Conservation (phyloP, 805 yeast species). For the Starmerella gropengiesseri region DNA sequence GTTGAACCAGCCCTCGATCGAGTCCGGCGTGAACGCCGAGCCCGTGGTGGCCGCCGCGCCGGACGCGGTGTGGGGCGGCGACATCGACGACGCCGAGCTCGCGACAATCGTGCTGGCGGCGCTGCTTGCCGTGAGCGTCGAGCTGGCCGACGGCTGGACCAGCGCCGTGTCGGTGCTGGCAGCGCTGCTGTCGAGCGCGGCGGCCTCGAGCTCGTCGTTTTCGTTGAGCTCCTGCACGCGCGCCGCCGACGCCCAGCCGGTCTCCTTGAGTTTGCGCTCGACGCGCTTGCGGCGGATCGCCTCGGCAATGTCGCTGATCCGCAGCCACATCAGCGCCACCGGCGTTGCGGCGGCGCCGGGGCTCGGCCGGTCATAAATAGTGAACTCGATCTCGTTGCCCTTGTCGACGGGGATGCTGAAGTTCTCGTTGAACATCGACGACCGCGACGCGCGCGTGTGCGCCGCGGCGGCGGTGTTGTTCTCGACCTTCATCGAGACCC, state of each 20-base stretch:
- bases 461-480: constrained; percentile 35
- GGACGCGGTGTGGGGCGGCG: background rate
- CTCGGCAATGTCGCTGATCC: constrained; percentile 84
- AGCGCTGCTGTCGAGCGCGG: background rate
- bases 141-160: background rate
- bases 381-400: constrained; percentile 83
- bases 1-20: constrained; percentile 71
- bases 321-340: constrained; percentile 86
- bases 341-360: constrained; percentile 35
- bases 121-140: background rate
- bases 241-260: constrained; percentile 81
- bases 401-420: constrained; percentile 73
- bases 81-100: background rate
- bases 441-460: constrained; percentile 57
- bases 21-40: constrained; percentile 15
- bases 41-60: constrained; percentile 10
- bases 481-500: constrained; percentile 34
- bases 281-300: constrained; percentile 85
- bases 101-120: background rate
- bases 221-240: constrained; percentile 32
- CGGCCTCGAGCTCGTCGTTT: background rate
- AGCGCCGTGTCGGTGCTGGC: background rate
- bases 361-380: constrained; percentile 56
- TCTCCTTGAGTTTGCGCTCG: constrained; percentile 34
- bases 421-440: constrained; percentile 66